Evolutionary conservation across 768 basidiomycete genomes (phyloP), one percentile per base, ranked within the genome.

Genomic region (Tylopilus rubrobrunneus): DNA sequence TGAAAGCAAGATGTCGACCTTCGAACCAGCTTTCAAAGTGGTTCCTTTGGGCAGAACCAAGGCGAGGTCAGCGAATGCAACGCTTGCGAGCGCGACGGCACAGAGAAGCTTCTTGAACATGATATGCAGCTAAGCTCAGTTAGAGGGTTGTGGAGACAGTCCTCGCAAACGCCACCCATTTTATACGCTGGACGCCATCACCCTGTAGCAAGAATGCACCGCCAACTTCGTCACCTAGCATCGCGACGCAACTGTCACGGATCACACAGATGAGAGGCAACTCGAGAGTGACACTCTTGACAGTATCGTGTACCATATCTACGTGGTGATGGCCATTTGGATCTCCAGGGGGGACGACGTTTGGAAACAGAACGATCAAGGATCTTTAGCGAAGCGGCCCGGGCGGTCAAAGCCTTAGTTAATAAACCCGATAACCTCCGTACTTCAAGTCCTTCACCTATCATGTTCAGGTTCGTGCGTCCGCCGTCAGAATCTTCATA

Each of bases 1-100:
- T 45, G 74, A 72, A 9, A 82, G 56, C 51, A 75, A 65, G 1
- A 82, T 67, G 9, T 56, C 64, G 29, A 80, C 25, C 15, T 53
- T 53, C 2, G 61, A 51, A 19, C 77, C 77, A 23, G 70, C 64
- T 1, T 33, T 12, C 8, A 82, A 62, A 14, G 58, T 49, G 3
- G 69, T 53, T 6, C 70, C 72, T 1, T 51, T 19, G 2, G 81
- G 81, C 4, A 46, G 49, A 5, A 70, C 64, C 46, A 82, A 75
- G 27, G 39, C 29, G 7, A 73, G 57, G 25, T 56, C 53, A 8
- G 75, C 79, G 25, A 76, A 48, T 5, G 67, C 71, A 21, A 61
- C n/a, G 28, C 57, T 21, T 4, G 55, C 53, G 42, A 62, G 42
- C 4, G 51, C 53, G 0, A 31, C 45, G 8, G 17, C 27, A n/a